Evolutionary conservation across 768 basidiomycete genomes (phyloP), one percentile per base, ranked within the genome.

Genomic region (Podaxis pistillaris): DNA sequence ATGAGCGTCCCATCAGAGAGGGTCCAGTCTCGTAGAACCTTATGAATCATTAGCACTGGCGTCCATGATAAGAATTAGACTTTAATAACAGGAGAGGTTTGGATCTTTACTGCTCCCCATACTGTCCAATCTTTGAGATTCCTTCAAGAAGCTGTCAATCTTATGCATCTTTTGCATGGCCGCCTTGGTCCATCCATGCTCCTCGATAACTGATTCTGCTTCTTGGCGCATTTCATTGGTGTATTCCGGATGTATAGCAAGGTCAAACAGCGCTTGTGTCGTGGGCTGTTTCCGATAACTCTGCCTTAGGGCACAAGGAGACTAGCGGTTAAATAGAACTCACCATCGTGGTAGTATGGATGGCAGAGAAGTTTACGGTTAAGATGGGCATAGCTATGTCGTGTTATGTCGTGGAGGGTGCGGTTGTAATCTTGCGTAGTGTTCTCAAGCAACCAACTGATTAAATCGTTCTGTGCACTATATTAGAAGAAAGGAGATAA

Each of bases 141-240:
- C 81, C 58, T 76, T 76, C 22, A 82, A 62, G 66, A 82, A 81
- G 62, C 81, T 83, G 60, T 82, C 79, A 17, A 82, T 52, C 66
- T 78, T 77, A 59, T 71, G 69, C 74, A 83, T 74, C 55, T 77
- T 75, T 15, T 67, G 67, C 58, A 81, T 67, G 1, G 74, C 68
- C 13, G 69, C 64, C 55, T 78, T 76, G 0, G 71, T 71, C 73
- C 76, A 80, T 37, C 73, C 78, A 19, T 78, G 71, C 5, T 70
- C 65, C 0, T 56, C 41, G 13, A 79, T 56, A 8, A 78, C 69
- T 1, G 60, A 51, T 47, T 81, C 77, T 2, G 81, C 70, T 68
- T 85, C 83, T 53, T 81, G 75, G 0, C 82, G 75, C 30, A 84
- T 56, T 6, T 71, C 69, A 3, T 66, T 58, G 6, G 73, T 65